Percentiles rank a stretch among this genome's conserved stretches.
Evolutionary conservation across 2,329 filamentous ascomycete species (phyloP).

Genomic region (Aspergillus sp.): DNA sequence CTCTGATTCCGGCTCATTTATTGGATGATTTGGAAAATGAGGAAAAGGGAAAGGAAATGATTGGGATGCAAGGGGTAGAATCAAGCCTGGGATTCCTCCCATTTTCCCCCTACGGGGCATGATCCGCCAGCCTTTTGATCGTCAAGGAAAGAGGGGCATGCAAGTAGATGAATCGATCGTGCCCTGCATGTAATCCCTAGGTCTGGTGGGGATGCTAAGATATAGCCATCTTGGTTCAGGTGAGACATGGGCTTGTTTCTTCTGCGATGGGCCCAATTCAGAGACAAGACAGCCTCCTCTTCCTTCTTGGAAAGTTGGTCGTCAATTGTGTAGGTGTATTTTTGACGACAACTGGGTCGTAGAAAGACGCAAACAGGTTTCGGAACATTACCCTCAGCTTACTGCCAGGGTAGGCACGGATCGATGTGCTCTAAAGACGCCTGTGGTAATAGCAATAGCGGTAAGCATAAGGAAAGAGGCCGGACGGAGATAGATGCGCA

Average conservation of each 20-base stretch:
- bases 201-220: slow-evolving; percentile 19
- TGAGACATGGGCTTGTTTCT: slow-evolving; percentile 23
- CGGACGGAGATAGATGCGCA: neutral
- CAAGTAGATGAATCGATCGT: slow-evolving; percentile 20
- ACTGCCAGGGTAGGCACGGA: neutral
- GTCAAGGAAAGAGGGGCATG: slow-evolving; percentile 9
- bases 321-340: neutral
- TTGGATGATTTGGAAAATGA: slow-evolving; percentile 19
- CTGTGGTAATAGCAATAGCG: neutral
- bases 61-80: slow-evolving; percentile 26
- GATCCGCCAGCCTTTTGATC: slow-evolving; percentile 9
- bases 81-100: slow-evolving; percentile 14
- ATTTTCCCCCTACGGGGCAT: slow-evolving; percentile 8
- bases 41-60: slow-evolving; percentile 16
- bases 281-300: neutral
- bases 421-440: neutral
- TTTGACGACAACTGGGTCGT: neutral
- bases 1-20: slow-evolving; percentile 11
- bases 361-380: neutral
- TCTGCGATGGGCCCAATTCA: slow-evolving; percentile 18
- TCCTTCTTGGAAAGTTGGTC: neutral
- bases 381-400: neutral
- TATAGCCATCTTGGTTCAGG: slow-evolving; percentile 17
- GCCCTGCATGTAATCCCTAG: slow-evolving; percentile 22
- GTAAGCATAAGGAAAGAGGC: neutral